Conservation (phyloP, 1,139 yeast genomes). For the Hansenula sp. region DNA sequence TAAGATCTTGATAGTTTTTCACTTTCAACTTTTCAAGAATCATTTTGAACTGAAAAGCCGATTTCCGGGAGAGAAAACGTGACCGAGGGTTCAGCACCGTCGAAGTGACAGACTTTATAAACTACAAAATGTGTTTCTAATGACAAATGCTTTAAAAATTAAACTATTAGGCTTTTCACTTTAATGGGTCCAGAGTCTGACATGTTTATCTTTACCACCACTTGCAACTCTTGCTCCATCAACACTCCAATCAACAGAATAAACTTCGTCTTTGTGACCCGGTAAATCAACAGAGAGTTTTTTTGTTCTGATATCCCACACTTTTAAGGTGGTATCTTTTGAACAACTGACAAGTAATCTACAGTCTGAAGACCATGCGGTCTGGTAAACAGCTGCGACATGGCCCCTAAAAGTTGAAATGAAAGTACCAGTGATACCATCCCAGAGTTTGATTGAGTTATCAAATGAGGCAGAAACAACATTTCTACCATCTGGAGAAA, state of each 20-base stretch:
- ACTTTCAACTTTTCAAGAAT: background rate
- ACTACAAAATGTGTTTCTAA: too few species aligned
- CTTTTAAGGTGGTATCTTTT: conserved; percentile 94
- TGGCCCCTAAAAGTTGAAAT: conserved; percentile 92
- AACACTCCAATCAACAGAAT: conserved; percentile 96
- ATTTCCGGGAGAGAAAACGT: too few species aligned
- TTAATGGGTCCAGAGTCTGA: conserved; percentile 82
- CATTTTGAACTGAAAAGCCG: too few species aligned
- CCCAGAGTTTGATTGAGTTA: conserved; percentile 94
- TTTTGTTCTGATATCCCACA: conserved; percentile 90
- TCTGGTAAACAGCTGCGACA: conserved; percentile 96
- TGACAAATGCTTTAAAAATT: background rate
- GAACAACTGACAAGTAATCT: conserved; percentile 88
- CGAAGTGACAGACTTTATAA: too few species aligned
- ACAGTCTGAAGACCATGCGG: conserved; percentile 98
- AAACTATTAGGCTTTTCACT: background rate
- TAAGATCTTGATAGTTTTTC: too few species aligned
- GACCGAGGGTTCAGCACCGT: too few species aligned
- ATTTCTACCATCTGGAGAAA: conserved; percentile 92
- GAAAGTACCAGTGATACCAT: conserved; percentile 88
- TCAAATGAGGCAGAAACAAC: conserved; percentile 94
- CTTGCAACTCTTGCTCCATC: conserved; percentile 93
- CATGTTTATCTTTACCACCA: conserved; percentile 95
- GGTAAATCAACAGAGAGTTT: conserved; percentile 88
- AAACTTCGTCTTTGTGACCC: conserved; percentile 94